Percentiles rank a stretch among this genome's conserved stretches.
These are phyloP conservation scores for Inonotus obliquus DNA, from an alignment of 1,284 basidiomycete species.

Conservation along the genomic window DNA sequence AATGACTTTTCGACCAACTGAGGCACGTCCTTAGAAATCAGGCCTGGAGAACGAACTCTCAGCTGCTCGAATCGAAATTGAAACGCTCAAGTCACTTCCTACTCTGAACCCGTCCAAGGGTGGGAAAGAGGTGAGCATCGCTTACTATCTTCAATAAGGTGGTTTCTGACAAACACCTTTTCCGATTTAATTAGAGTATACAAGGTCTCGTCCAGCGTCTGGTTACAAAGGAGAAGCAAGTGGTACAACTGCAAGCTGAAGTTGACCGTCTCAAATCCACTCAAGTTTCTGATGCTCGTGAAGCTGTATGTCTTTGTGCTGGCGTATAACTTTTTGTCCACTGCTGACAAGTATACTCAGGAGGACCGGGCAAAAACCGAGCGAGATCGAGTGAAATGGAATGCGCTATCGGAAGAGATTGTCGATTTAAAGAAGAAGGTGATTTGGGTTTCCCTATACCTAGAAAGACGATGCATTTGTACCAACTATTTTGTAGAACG, in stretches of 20 bases:
- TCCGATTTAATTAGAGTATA: conserved; percentile 43
- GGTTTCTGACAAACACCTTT: neutral
- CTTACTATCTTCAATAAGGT: neutral
- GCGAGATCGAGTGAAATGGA: conserved; percentile 71
- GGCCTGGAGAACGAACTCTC: conserved; percentile 49
- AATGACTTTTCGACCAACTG: neutral
- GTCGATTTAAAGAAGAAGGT: conserved; percentile 68
- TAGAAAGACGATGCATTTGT: neutral
- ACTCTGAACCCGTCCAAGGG: neutral
- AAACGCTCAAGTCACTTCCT: conserved; percentile 49
- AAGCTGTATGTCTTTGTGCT: conserved; percentile 43
- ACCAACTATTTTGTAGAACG: conserved; percentile 38
- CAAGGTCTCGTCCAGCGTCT: conserved; percentile 79
- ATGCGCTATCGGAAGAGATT: conserved; percentile 73
- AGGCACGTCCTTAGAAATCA: conserved; percentile 38
- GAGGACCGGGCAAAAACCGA: conserved; percentile 77
- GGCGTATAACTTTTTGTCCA: neutral
- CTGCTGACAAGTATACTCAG: conserved; percentile 32
- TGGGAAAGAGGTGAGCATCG: conserved; percentile 39
- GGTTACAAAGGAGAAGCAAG: conserved; percentile 82
- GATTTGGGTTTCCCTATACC: conserved; percentile 16
- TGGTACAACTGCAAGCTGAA: conserved; percentile 68
- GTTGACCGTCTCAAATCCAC: conserved; percentile 58
- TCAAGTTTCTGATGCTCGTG: conserved; percentile 50
- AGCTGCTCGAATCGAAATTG: conserved; percentile 61